Evolutionary conservation across 2,329 filamentous ascomycete species (phyloP), one percentile per base, ranked within the genome.

Genomic region (Triangularia verruculosa): DNA sequence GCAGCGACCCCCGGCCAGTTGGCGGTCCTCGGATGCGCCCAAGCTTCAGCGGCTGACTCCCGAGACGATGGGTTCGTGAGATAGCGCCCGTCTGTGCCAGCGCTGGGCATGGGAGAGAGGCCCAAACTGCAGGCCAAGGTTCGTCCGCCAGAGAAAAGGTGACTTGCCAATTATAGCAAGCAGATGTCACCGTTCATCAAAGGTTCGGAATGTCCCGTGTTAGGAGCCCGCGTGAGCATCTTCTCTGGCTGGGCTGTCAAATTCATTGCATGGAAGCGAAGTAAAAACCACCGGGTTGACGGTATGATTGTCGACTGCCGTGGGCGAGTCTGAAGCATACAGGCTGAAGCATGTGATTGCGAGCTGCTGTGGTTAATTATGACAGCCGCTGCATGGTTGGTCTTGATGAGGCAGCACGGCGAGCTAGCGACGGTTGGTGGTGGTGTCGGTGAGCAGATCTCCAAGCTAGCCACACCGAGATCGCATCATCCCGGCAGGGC

Each of bases 301-400:
- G 34, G 15, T 39, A 15, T 17, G 13, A 15, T 39, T 39, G 34
- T 15, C 17, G 34, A 13, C 30, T 34, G 51, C 47, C 34, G 34
- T 27, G 30, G 20, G 43, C 27, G 32, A 54, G 7, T 32, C 17
- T 27, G 43, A 57, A 57, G 17, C 34, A 55, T 53, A n/a, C n/a
- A 52, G 43, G 6, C 9, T 32, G 54, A 57, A 62, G 58, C 66
- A 67, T 67, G 66, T 69, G 68, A 69, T 64, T 64, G 12, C 57
- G 51, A 34, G 32, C 28, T 52, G 59, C 67, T 65, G 67, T 66
- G 63, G 53, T 64, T 59, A 60, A 61, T 62, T 68, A 47, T 61
- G 54, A 58, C 64, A 59, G 64, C 61, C 58, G 60, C 64, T 66
- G 63, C 62, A 58, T 52, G 43, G n/a, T 57, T 30, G 9, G 63